Evolutionary conservation across 495 filamentous ascomycete genomes (phyloP), one percentile per base, ranked within the genome.

Genomic region (Aspergillus funiculosus): DNA sequence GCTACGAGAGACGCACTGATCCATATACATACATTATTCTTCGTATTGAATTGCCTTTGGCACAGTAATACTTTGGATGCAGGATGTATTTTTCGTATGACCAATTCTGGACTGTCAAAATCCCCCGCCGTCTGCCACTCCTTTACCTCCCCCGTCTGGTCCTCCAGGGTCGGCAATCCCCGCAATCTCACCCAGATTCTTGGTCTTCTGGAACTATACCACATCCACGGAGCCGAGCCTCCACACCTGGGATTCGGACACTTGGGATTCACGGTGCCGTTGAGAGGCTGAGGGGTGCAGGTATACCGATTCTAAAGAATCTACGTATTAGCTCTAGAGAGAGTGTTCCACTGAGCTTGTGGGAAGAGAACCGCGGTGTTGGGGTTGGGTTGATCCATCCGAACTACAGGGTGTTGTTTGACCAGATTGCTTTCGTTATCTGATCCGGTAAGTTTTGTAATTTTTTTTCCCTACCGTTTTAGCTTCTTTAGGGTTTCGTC

Each of bases 251-350:
- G 66, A 1, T 69, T 69, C 37, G 59, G 63, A 39, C 66, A 69
- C 52, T n/a, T 69, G 15, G 66, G 66, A 0, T 68, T 68, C 20
- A 63, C 64, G 17, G 64, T 69, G 1, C 64, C 64, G 20, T 69
- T 41, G 56, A 57, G 48, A 39, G 64, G 40, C 43, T 69, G 56
- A 54, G 46, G 34, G 53, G 4, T 0, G 56, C 39, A 11, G 66
- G 66, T 0, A 64, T 71, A 15, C 34, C 10, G 28, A 38, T 71
- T 38, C 18, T 71, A 11, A 71, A 71, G 62, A 66, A 69, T 19
- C 14, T 64, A 15, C 64, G 65, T 13, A 40, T 57, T 51, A 58
- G 50, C 35, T 32, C 43, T 36, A 56, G 62, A 38, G 57, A 57
- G 39, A 39, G 32, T 31, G 55, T 69, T 34, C 65, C 65, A 19